These are phyloP conservation scores for Kuraishia piskuri DNA, from an alignment of 805 yeast species.

Conservation along the genomic window DNA sequence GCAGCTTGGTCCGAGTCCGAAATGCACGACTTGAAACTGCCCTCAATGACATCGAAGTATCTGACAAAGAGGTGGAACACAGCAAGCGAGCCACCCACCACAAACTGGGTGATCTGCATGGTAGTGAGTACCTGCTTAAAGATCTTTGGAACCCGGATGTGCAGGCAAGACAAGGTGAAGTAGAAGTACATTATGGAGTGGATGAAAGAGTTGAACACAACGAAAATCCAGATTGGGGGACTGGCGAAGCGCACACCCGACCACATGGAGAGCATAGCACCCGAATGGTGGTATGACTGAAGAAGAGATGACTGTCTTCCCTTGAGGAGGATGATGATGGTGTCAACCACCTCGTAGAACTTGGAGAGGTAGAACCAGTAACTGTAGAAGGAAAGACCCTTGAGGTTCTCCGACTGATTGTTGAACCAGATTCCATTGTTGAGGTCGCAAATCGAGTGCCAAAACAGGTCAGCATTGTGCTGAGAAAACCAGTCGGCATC, in stretches of 20 bases:
- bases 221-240: conserved; percentile 77
- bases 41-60: conserved; percentile 41
- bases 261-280: conserved; percentile 81
- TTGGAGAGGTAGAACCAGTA: conserved; percentile 64
- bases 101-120: conserved; percentile 61
- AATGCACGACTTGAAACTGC: conserved; percentile 39
- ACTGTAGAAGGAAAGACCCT: conserved; percentile 48
- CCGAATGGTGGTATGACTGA: conserved; percentile 72
- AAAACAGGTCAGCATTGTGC: conserved; percentile 33
- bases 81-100: conserved; percentile 64
- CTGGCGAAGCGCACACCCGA: conserved; percentile 61
- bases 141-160: conserved; percentile 45
- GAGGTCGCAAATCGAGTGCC: conserved; percentile 54
- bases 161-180: conserved; percentile 51
- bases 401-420: conserved; percentile 16
- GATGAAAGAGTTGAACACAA: conserved; percentile 71
- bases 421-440: conserved; percentile 49
- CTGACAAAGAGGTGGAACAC: conserved; percentile 52
- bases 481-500: conserved; percentile 4
- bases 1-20: conserved; percentile 50
- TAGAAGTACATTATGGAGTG: conserved; percentile 70
- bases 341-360: conserved; percentile 65
- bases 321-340: conserved; percentile 55
- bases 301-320: conserved; percentile 59
- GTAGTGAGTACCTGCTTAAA: conserved; percentile 55